Evolutionary conservation across 768 basidiomycete genomes (phyloP), one percentile per base, ranked within the genome.

Genomic region (Terana coerulea): DNA sequence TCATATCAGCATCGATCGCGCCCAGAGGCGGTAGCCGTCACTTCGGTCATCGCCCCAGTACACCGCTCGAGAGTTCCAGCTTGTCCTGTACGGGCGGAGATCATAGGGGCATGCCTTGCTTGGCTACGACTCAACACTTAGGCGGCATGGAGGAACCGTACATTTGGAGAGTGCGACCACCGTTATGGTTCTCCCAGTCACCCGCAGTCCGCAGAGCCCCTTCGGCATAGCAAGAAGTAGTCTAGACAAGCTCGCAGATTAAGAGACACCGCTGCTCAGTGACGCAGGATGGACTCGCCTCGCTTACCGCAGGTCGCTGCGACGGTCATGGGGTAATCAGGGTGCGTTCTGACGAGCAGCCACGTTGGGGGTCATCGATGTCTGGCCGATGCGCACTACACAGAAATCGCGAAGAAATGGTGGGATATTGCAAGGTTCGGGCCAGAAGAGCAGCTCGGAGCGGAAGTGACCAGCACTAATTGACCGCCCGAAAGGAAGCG

Each of bases 1-100:
- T 47, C 51, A 46, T 46, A 44, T 45, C 40, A 43, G 31, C 35
- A 14, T 24, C 30, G 50, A 51, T 51, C 41, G 40, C 15, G 39
- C 50, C 42, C 42, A 43, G 17, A 36, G 22, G 33, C 15, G 41
- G 28, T 14, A 44, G 31, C 22, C n/a, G 42, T 51, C 41, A 21
- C 42, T 35, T 43, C 41, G 21, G 35, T 51, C 50, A 51, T 45
- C 43, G 50, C 50, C 40, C 44, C 42, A 34, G n/a, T n/a, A n/a
- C n/a, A n/a, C n/a, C n/a, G n/a, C n/a, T n/a, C n/a, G n/a, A n/a
- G n/a, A n/a, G n/a, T n/a, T n/a, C n/a, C n/a, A n/a, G n/a, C n/a
- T n/a, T n/a, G n/a, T n/a, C n/a, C n/a, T n/a, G n/a, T n/a, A n/a
- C n/a, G n/a, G n/a, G n/a, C n/a, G n/a, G n/a, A n/a, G n/a, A n/a